Conservation (phyloP, 202 grass and related monocot species). For the Schoenoplectus triqueter region DNA sequence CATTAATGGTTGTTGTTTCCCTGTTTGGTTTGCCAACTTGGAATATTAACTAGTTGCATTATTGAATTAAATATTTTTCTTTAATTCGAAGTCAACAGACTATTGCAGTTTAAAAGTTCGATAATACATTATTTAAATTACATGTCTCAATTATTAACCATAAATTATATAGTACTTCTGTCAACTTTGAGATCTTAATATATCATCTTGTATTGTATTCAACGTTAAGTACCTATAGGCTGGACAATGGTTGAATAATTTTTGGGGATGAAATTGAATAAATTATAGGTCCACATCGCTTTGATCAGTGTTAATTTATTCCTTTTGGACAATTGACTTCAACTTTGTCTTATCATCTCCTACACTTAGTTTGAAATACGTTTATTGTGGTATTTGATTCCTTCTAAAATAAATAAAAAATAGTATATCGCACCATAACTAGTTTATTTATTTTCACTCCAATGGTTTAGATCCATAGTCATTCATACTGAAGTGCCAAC, state of each 20-base stretch:
- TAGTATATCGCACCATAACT: background rate
- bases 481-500: background rate
- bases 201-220: slow-evolving; percentile 36
- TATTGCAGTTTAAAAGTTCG: slow-evolving; percentile 6
- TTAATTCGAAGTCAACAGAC: background rate
- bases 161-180: background rate
- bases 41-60: background rate
- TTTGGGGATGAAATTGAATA: slow-evolving; percentile 17
- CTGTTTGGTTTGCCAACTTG: background rate
- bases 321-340: background rate
- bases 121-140: slow-evolving; percentile 1
- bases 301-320: background rate
- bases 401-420: background rate
- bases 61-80: background rate
- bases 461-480: background rate
- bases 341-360: background rate
- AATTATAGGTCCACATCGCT: background rate
- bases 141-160: slow-evolving; percentile 1
- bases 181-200: background rate
- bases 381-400: background rate
- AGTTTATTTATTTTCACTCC: background rate
- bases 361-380: background rate
- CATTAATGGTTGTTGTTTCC: background rate
- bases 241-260: background rate
- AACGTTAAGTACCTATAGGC: slow-evolving; percentile 9